phyloP scores from a whole-genome alignment of 192 early-diverging fungal genomes.

The Backusella australiensis region DNA sequence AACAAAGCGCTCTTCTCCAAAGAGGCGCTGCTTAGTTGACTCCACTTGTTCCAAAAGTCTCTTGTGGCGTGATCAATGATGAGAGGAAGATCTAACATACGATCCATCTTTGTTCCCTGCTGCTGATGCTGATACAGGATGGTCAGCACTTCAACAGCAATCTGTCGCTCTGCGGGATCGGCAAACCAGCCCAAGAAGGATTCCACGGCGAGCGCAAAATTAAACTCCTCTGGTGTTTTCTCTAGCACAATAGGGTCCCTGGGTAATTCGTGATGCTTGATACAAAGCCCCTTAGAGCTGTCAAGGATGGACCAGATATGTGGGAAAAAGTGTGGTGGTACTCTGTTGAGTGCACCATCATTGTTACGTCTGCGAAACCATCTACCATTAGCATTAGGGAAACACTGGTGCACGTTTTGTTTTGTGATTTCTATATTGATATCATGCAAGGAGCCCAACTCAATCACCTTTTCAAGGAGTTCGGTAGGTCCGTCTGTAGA shows the following conservation, averaged over 20 bases:
- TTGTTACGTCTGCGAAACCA: constrained; percentile 77
- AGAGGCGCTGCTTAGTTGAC: constrained; percentile 34
- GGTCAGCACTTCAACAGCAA: constrained; percentile 68
- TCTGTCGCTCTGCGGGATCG: constrained; percentile 80
- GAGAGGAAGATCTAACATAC: constrained; percentile 54
- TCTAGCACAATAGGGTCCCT: constrained; percentile 76
- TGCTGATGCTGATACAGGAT: constrained; percentile 66
- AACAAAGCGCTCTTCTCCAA: constrained; percentile 1
- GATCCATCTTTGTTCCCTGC: constrained; percentile 61
- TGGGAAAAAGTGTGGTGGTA: constrained; percentile 75
- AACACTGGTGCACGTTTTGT: constrained; percentile 39
- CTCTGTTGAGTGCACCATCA: constrained; percentile 81
- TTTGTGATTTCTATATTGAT: constrained; percentile 42
- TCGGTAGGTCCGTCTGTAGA: constrained; percentile 58
- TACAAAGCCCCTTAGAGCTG: constrained; percentile 52
- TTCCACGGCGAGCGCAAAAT: constrained; percentile 78
- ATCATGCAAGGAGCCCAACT: constrained; percentile 45
- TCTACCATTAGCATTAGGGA: constrained; percentile 50
- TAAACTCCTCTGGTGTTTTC: constrained; percentile 81
- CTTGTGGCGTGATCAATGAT: constrained; percentile 65
- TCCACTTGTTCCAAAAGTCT: constrained; percentile 72
- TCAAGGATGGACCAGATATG: constrained; percentile 70
- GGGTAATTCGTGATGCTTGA: constrained; percentile 58
- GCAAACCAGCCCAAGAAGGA: constrained; percentile 64
- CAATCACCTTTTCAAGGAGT: constrained; percentile 47